Base-by-base conservation (phyloP, 2,329 filamentous ascomycete genomes). In the Fusarium buxicola region DNA sequence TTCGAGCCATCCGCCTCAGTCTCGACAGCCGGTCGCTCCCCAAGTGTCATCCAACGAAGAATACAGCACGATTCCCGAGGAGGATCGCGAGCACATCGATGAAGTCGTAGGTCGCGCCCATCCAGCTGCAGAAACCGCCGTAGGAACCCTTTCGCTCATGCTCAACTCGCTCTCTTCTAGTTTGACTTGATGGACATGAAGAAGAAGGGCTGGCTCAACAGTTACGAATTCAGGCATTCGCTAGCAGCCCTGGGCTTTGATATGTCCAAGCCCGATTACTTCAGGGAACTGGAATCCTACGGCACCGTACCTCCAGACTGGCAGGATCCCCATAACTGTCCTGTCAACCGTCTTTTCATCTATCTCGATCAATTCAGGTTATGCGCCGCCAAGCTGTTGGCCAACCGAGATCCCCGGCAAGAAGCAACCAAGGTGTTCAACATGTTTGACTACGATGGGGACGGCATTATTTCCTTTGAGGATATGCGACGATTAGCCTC, bases 141-240 rank as follows among this genome's bases (percentile, higher is more conserved):
- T 36, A n/a, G 21, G 30, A 50, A 53, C 25, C 10, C 10, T 35
- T 52, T 24, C 13, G 34, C 71, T 73, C 43, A 71, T 65, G 34
- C 32, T 27, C 21, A 27, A 8, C 15, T 15, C 27, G 2, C 30
- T 47, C 36, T 30, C 32, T 57, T 8, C 24, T 66, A 96, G 91
- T 98, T 98, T 78, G 89, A 89, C 61, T 88, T 98, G 66, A 98
- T 99, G 83, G 95, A 98, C 76, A 90, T 97, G 73, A 94, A 98
- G 83, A 94, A 96, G 76, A 94, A 98, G 80, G 86, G 89, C 41
- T 89, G 91, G 77, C 92, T 99, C 74, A 94, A 98, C 81, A 98
- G 97, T 82, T 95, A 98, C 80, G 95, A 99, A 80, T 92, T 98
- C 75, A 94, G 95, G 78, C 95, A 98, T 79, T 93, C 94, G 59